Conservation (phyloP, 495 filamentous ascomycete genomes). For the Lineolata rhizophorae region DNA sequence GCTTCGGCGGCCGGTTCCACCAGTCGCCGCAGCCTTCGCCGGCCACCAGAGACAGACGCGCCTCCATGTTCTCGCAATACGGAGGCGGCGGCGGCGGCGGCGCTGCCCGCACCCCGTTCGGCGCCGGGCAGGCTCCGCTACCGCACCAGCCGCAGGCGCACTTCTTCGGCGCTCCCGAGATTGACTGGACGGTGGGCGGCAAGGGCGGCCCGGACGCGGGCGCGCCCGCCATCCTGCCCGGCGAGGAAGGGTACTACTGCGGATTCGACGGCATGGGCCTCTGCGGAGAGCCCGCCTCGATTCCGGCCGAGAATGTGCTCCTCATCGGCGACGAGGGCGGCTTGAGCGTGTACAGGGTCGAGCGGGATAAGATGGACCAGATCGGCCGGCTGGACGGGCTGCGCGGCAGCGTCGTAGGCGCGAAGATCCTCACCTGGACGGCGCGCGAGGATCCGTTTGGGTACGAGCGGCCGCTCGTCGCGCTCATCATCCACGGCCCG, state of each 20-base stretch:
- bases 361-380: conserved; percentile 39
- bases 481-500: conserved; percentile 55
- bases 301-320: conserved; percentile 42
- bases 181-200: conserved; percentile 22
- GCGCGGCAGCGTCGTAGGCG: conserved; percentile 57
- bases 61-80: conserved; percentile 38
- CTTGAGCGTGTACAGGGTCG: conserved; percentile 47
- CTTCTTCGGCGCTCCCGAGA: conserved; percentile 35
- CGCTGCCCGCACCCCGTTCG: conserved; percentile 17
- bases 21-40: conserved; percentile 9
- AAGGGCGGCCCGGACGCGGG: conserved; percentile 6
- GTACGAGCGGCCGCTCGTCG: conserved; percentile 39
- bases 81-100: no score
- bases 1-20: conserved; percentile 14
- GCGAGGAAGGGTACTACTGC: conserved; percentile 47
- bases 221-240: conserved; percentile 27
- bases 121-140: conserved; percentile 37
- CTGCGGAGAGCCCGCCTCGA: conserved; percentile 22
- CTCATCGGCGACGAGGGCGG: conserved; percentile 55
- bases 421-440: conserved; percentile 51
- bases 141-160: conserved; percentile 64
- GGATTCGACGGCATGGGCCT: conserved; percentile 50
- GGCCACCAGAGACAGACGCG: conserved; percentile 15
- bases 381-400: conserved; percentile 50
- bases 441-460: conserved; percentile 20